Conservation (phyloP, 2,329 filamentous ascomycete species). For the Pseudogymnoascus sp. region DNA sequence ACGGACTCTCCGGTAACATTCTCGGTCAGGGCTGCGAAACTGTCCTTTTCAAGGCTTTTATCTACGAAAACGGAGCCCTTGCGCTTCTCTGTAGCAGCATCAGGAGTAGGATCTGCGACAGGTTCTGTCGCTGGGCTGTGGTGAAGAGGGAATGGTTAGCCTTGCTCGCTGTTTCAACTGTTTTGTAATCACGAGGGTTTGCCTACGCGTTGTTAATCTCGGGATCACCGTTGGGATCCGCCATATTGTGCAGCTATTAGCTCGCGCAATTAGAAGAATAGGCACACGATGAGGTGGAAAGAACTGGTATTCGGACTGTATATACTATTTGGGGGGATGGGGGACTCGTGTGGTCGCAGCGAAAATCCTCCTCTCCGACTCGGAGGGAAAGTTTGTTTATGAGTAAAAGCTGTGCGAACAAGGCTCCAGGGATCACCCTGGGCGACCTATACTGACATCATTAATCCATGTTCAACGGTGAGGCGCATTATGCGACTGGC, state of each 20-base stretch:
- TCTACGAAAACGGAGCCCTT: conserved; percentile 19
- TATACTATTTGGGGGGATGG: neutral
- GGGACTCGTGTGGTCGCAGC: neutral
- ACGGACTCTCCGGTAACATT: conserved; percentile 24
- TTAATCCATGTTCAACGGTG: neutral
- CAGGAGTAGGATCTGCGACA: neutral
- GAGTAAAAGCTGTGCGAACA: neutral
- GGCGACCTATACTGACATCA: neutral
- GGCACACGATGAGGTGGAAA: neutral
- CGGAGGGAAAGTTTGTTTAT: conserved; percentile 3
- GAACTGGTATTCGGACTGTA: neutral
- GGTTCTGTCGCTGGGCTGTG: neutral
- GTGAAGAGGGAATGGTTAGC: neutral
- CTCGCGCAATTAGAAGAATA: neutral
- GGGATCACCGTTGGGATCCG: neutral
- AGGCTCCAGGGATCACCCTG: neutral
- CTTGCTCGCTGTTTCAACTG: neutral
- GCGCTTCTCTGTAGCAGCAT: neutral
- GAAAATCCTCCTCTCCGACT: neutral
- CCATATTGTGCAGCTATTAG: neutral
- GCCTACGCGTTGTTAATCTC: conserved; percentile 1
- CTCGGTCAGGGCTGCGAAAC: conserved; percentile 19
- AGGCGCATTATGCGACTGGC: neutral
- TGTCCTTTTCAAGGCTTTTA: conserved; percentile 16
- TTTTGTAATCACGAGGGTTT: neutral